phyloP scores from a whole-genome alignment of 495 filamentous ascomycete species.

The Penicillium fimorum region DNA sequence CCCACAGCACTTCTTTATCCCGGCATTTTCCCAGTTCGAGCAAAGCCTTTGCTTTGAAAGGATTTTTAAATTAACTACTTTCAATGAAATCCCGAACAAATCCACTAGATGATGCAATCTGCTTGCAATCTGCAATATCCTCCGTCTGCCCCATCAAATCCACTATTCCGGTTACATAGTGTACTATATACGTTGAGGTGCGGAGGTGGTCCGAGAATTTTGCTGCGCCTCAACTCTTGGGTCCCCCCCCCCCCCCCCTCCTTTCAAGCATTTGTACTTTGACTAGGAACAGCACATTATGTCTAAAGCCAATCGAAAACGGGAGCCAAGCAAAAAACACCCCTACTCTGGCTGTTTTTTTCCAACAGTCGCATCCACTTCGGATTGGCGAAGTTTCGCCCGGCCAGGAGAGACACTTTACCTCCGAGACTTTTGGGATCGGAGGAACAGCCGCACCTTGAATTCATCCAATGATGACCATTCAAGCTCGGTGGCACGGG shows the following conservation, averaged over 20 bases:
- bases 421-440: too few relatives aligned
- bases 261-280: neutral
- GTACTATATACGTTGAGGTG: neutral
- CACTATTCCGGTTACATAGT: neutral
- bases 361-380: neutral
- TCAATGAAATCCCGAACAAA: neutral
- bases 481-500: neutral
- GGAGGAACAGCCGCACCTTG: neutral
- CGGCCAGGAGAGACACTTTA: neutral
- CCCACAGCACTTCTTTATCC: neutral
- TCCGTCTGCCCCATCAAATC: slow-evolving; percentile 1
- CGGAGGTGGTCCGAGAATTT: neutral
- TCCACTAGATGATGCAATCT: neutral
- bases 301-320: neutral
- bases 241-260: neutral
- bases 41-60: neutral
- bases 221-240: neutral
- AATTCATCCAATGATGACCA: neutral
- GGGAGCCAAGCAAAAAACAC: neutral
- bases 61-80: neutral
- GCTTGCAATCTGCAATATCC: neutral
- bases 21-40: neutral
- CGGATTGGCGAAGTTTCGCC: slow-evolving; percentile 4
- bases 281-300: neutral
- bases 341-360: neutral